Evolutionary conservation across 2,329 filamentous ascomycete genomes (phyloP), one percentile per base, ranked within the genome.

Genomic region (Neopestalotiopsis rosae): DNA sequence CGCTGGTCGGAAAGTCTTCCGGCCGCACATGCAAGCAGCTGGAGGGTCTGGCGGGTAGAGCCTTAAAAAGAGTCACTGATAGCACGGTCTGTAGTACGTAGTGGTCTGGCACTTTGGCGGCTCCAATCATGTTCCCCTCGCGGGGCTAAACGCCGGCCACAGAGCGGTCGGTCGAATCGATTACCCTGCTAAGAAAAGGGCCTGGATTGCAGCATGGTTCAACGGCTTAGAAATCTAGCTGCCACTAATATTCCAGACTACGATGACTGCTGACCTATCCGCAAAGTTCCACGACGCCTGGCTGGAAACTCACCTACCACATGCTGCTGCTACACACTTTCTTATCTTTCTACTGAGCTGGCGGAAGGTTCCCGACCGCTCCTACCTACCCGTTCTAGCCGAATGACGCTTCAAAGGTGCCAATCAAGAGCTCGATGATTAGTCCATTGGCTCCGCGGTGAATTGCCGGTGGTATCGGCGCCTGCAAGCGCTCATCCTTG

Each of bases 221-320:
- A 52, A 52, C 17, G 45, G 45, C 45, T 52, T 52, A 52, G 45
- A 52, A 52, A 52, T 52, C 45, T 52, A 52, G 45, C 45, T 52
- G 45, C 45, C 45, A 52, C 45, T 17, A 52, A 52, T 52, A 17
- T 52, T 52, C 45, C 45, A 52, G 45, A 7, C 24, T 28, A 28
- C 3, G 24, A 28, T 28, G 24, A 28, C 45, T 52, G n/a, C n/a
- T 20, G 17, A 52, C n/a, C 45, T 52, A n/a, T 13, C 17, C 45
- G n/a, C 45, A 20, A 1, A 52, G 45, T 20, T 20, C 5, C 17
- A n/a, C 9, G n/a, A 17, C 45, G n/a, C 34, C 10, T 38, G 10
- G 6, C 34, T 52, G 45, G n/a, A n/a, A n/a, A 52, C n/a, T n/a
- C 17, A 52, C 45, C 45, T 52, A 10, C 45, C 34, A 38, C 34